These are phyloP conservation scores for Dissophora globulifera DNA, from an alignment of 192 early-diverging fungal species.

Conservation along the genomic window DNA sequence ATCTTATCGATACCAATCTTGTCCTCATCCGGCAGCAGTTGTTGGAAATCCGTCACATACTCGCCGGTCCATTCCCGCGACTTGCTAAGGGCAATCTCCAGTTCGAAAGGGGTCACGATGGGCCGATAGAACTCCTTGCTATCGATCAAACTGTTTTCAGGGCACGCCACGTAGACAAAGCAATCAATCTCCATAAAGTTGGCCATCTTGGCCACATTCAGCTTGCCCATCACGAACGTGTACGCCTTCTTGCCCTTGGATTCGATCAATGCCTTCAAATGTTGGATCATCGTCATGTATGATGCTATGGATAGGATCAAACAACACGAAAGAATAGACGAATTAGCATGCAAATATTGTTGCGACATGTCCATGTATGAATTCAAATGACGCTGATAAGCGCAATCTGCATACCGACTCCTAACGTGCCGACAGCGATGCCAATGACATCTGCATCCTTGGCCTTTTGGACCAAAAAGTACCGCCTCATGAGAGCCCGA, in stretches of 20 bases:
- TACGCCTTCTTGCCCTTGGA: constrained; percentile 84
- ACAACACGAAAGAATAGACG: no score
- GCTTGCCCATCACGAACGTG: constrained; percentile 92
- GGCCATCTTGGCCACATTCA: constrained; percentile 94
- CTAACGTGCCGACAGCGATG: constrained; percentile 95
- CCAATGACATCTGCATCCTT: constrained; percentile 93
- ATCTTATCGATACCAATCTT: constrained; percentile 47
- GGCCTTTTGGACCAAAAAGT: constrained; percentile 89
- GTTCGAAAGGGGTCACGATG: constrained; percentile 93
- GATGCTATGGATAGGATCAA: no score
- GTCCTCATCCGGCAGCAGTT: constrained; percentile 62
- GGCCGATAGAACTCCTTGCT: constrained; percentile 90
- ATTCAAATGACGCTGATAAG: no score
- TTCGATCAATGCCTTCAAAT: constrained; percentile 80
- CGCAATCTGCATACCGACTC: constrained; percentile 77
- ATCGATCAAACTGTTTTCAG: constrained; percentile 94
- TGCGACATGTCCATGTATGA: no score
- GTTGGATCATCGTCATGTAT: constrained; percentile 85
- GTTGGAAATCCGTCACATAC: constrained; percentile 76
- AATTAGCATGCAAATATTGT: no score
- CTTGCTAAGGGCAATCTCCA: constrained; percentile 81
- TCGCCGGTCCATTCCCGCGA: constrained; percentile 77
- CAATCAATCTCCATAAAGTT: constrained; percentile 97
- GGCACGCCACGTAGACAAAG: constrained; percentile 93
- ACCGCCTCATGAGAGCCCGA: constrained; percentile 67